A percentile compares a stretch with the other conserved stretches of the same genome.
Evolutionary conservation across 2,329 filamentous ascomycete species (phyloP).

Genomic region (Hypoxylon sp.): DNA sequence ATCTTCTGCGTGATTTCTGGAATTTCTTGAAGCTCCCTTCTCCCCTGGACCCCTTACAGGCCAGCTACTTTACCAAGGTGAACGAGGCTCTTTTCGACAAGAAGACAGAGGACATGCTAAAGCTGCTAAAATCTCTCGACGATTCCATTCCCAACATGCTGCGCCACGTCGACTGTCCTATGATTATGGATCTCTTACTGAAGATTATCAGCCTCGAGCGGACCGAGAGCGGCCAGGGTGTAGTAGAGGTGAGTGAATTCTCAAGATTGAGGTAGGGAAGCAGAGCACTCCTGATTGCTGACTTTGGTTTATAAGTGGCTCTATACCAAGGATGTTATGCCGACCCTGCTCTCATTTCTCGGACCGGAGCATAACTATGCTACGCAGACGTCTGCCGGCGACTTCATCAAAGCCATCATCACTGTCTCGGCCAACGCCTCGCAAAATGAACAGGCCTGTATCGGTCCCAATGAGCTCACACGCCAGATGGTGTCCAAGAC

Average conservation of each 20-base stretch:
- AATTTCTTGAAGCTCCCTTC: slow-evolving; percentile 83
- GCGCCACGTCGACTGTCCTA: slow-evolving; percentile 93
- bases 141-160: slow-evolving; percentile 85
- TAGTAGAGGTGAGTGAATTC: slow-evolving; percentile 78
- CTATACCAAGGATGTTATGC: slow-evolving; percentile 86
- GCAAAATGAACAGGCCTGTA: slow-evolving; percentile 98
- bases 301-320: slow-evolving; percentile 72
- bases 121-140: slow-evolving; percentile 84
- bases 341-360: slow-evolving; percentile 84
- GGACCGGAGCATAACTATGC: slow-evolving; percentile 85
- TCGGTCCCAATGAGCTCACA: slow-evolving; percentile 95
- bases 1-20: slow-evolving; percentile 87
- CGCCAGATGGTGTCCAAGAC: slow-evolving; percentile 88
- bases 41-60: slow-evolving; percentile 89
- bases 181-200: slow-evolving; percentile 96
- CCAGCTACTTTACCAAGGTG: slow-evolving; percentile 98
- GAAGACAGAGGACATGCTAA: slow-evolving; percentile 97
- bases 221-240: slow-evolving; percentile 86
- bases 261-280: neutral
- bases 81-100: slow-evolving; percentile 98
- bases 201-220: slow-evolving; percentile 98
- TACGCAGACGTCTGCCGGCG: slow-evolving; percentile 94
- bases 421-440: slow-evolving; percentile 98
- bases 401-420: slow-evolving; percentile 98
- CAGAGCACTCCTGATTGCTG: slow-evolving; percentile 19